Percentiles rank a stretch among this genome's conserved stretches.
These are phyloP conservation scores for Endothia cerciana DNA, from an alignment of 2,329 filamentous ascomycete species.

Conservation along the genomic window DNA sequence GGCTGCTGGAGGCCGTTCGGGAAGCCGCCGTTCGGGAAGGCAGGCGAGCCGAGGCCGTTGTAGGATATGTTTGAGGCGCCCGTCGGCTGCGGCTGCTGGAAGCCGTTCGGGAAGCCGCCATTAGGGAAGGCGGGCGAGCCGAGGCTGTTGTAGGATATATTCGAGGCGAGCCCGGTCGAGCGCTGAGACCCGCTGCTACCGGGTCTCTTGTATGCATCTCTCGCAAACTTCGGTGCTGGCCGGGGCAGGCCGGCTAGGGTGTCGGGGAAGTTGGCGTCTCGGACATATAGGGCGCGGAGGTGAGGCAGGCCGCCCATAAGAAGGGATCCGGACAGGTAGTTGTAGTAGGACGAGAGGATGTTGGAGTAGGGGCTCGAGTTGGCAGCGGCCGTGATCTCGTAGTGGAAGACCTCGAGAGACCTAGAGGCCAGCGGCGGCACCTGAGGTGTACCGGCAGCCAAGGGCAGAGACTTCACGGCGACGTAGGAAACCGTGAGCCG, in stretches of 20 bases:
- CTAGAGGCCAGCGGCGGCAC: constrained; percentile 69
- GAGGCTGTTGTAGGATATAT: constrained; percentile 29
- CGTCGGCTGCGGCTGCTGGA: constrained; percentile 14
- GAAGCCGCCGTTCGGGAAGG: constrained; percentile 28
- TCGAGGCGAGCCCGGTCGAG: constrained; percentile 30
- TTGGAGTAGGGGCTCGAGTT: constrained; percentile 60
- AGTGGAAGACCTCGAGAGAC: constrained; percentile 75
- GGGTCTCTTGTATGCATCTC: constrained; percentile 40
- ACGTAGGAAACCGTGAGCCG: constrained; percentile 59
- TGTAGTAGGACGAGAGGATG: constrained; percentile 71
- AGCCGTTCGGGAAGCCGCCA: constrained; percentile 23
- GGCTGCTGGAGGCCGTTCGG: constrained; percentile 21
- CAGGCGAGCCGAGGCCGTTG: constrained; percentile 31
- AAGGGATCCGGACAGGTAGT: constrained; percentile 83
- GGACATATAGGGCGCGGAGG: constrained; percentile 79
- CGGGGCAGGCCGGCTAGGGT: constrained; percentile 72
- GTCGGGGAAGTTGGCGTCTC: constrained; percentile 82
- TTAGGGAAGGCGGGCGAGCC: constrained; percentile 32
- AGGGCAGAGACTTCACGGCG: constrained; percentile 54
- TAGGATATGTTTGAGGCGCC: constrained; percentile 28
- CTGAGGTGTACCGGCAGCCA: constrained; percentile 44
- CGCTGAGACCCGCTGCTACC: constrained; percentile 40
- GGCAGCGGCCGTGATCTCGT: constrained; percentile 72
- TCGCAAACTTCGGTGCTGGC: constrained; percentile 53
- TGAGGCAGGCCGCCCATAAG: constrained; percentile 75